These are phyloP conservation scores for Mangifera indica DNA, from an alignment of 345 rosid genomes.

Conservation along the genomic window DNA sequence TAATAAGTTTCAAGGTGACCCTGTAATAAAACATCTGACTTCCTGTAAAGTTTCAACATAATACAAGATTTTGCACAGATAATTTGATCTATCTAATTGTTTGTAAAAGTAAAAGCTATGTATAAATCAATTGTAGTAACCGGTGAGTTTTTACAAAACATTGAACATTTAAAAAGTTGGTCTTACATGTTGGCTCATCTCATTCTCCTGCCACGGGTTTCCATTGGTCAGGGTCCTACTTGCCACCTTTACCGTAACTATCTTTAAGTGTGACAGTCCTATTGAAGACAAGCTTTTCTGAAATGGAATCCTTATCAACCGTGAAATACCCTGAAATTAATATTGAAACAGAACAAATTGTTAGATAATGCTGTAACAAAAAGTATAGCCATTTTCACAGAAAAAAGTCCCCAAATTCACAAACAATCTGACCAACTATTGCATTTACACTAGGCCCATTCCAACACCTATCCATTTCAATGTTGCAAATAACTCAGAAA, in stretches of 20 bases:
- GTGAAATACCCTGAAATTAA: conserved; percentile 66
- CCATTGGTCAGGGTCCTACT: conserved; percentile 27
- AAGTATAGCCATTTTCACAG: background rate
- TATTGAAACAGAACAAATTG: background rate
- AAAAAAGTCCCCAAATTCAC: background rate
- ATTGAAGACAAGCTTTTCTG: conserved; percentile 76
- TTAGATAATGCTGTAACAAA: background rate
- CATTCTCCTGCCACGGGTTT: conserved; percentile 15
- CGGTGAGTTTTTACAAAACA: background rate
- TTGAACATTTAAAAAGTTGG: background rate
- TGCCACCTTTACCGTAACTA: conserved; percentile 50
- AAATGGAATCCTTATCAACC: conserved; percentile 73
- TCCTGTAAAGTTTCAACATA: background rate
- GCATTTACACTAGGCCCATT: background rate
- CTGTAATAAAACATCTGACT: too few relatives aligned
- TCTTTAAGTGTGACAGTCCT: conserved; percentile 77
- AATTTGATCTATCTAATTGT: background rate
- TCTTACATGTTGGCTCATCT: background rate
- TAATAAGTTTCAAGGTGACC: too few relatives aligned
- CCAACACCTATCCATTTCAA: background rate
- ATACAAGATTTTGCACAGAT: background rate
- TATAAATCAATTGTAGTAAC: background rate
- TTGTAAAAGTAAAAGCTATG: background rate
- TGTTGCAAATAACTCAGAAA: conserved; percentile 4
- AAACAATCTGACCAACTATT: background rate